phyloP scores from a whole-genome alignment of 768 basidiomycete genomes.

The Pleurotus cornucopiae region DNA sequence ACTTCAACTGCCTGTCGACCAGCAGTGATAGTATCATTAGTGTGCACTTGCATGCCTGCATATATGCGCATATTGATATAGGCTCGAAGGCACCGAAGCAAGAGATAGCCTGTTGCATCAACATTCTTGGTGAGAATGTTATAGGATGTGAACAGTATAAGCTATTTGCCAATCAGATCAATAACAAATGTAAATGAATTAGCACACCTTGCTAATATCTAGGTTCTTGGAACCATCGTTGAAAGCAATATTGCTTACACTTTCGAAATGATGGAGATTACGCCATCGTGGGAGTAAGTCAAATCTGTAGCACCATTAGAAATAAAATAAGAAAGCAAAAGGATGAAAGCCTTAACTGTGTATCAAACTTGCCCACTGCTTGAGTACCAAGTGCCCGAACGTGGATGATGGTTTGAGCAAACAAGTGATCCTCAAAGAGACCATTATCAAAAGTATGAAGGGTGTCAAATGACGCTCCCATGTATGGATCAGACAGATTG shows the following conservation, averaged over 20 bases:
- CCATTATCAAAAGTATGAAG: conserved; percentile 32
- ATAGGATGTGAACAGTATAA: conserved; percentile 23
- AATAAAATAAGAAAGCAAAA: too few species aligned
- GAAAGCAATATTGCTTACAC: background rate
- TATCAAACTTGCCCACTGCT: conserved; percentile 14
- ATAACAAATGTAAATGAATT: background rate
- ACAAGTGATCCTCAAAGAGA: conserved; percentile 27
- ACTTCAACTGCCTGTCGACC: conserved; percentile 13
- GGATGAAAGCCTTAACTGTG: background rate
- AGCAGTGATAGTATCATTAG: conserved; percentile 17
- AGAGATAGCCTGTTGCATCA: conserved; percentile 15
- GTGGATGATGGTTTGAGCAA: conserved; percentile 17
- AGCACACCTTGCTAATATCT: background rate
- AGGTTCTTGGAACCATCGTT: background rate
- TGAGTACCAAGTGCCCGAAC: conserved; percentile 12
- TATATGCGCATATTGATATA: conserved; percentile 27
- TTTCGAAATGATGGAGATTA: background rate
- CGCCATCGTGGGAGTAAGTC: background rate
- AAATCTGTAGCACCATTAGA: background rate
- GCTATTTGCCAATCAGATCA: conserved; percentile 6
- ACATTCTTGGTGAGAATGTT: conserved; percentile 14
- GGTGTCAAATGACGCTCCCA: conserved; percentile 30
- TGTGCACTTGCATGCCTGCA: conserved; percentile 26
- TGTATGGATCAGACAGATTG: conserved; percentile 25
- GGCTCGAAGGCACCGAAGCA: conserved; percentile 23